Percentiles rank a stretch among this genome's conserved stretches.
Evolutionary conservation across 192 early-diverging fungal species (phyloP).

Genomic region (Umbelopsis isabellina): DNA sequence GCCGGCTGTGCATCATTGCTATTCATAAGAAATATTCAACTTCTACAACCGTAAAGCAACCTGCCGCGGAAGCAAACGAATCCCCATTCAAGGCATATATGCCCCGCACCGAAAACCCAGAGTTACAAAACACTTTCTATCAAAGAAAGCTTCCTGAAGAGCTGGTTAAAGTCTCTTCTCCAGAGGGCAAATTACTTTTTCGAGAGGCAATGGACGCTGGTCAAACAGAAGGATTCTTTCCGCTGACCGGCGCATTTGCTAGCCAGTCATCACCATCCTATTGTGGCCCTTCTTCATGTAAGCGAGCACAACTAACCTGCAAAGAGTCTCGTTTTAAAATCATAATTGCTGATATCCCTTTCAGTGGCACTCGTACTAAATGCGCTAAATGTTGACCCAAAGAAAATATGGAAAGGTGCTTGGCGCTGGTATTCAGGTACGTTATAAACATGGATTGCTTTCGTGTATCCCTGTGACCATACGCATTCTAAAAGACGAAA

Average conservation of each 20-base stretch:
- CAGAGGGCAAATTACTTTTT: constrained; percentile 77
- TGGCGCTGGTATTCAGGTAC: constrained; percentile 80
- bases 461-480: background rate
- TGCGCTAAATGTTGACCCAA: constrained; percentile 88
- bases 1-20: too few relatives aligned
- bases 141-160: constrained; percentile 63
- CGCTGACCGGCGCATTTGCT: constrained; percentile 86
- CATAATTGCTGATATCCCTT: background rate
- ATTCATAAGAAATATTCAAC: background rate
- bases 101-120: background rate
- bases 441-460: background rate
- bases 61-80: background rate
- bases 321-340: too few relatives aligned
- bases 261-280: constrained; percentile 88
- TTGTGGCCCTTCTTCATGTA: constrained; percentile 83
- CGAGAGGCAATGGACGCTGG: constrained; percentile 75
- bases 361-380: constrained; percentile 90
- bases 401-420: constrained; percentile 88
- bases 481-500: constrained; percentile 23
- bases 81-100: background rate
- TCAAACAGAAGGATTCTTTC: constrained; percentile 85
- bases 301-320: background rate
- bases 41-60: background rate
- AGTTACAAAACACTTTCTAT: constrained; percentile 38
- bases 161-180: constrained; percentile 80